A percentile compares a stretch with the other conserved stretches of the same genome.
Conservation (phyloP, 1,284 basidiomycete genomes). For the Ceratobasidium papillatum region DNA sequence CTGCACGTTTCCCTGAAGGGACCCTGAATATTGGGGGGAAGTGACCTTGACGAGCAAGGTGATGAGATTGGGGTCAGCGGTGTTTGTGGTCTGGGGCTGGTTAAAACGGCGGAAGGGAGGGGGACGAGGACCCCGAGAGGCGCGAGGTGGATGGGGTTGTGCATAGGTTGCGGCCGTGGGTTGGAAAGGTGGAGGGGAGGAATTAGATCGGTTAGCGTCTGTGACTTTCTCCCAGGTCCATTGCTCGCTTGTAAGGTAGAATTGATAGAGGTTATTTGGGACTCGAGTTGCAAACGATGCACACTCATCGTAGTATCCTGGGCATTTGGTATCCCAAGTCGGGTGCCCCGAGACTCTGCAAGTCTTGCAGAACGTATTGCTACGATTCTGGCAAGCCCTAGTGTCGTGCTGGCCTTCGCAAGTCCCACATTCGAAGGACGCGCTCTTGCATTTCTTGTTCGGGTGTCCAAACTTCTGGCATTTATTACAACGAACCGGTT, state of each 20-base stretch:
- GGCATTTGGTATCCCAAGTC: not conserved
- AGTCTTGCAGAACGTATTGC: not conserved
- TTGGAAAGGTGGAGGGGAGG: no score
- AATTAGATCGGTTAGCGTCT: no score
- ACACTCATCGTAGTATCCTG: not conserved
- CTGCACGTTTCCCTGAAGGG: no score
- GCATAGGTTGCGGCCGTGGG: no score
- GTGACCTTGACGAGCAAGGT: no score
- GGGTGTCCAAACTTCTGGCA: slow-evolving; percentile 37
- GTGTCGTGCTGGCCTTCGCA: not conserved
- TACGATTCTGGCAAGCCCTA: not conserved
- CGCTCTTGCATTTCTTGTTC: slow-evolving; percentile 46
- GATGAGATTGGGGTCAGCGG: no score
- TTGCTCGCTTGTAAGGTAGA: not conserved
- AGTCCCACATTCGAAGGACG: not conserved
- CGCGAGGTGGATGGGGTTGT: no score
- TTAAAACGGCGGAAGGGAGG: no score
- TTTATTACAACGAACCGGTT: slow-evolving; percentile 11
- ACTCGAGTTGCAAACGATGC: not conserved
- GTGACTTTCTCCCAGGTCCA: no score
- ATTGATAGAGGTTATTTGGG: not conserved
- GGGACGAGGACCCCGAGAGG: no score
- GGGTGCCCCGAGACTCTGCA: not conserved
- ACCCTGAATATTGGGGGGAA: no score
- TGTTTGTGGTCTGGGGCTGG: no score